These are phyloP conservation scores for Orbilia quercus DNA, from an alignment of 2,329 filamentous ascomycete genomes.

Conservation along the genomic window DNA sequence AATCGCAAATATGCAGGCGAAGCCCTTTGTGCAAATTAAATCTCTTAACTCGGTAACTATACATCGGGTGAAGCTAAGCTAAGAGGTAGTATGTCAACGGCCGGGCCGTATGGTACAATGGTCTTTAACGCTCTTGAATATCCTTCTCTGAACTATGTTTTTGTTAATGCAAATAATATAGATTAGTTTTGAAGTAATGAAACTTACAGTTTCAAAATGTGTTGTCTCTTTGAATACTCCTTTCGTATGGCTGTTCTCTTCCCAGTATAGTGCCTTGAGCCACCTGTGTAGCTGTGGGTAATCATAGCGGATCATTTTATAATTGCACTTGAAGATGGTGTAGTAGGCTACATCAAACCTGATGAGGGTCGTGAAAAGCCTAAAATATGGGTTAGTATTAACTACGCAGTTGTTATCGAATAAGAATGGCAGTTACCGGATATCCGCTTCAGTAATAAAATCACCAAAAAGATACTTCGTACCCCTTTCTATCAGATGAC, in stretches of 20 bases:
- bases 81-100: slow-evolving; percentile 30
- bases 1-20: no score
- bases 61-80: no score
- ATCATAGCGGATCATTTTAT: slow-evolving; percentile 67
- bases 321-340: slow-evolving; percentile 84
- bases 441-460: slow-evolving; percentile 81
- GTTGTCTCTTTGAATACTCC: slow-evolving; percentile 42
- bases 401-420: neutral
- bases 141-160: slow-evolving; percentile 42
- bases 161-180: neutral
- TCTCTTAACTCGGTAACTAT: no score
- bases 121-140: slow-evolving; percentile 25
- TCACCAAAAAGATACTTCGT: slow-evolving; percentile 79
- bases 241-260: slow-evolving; percentile 60
- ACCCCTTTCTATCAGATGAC: slow-evolving; percentile 64
- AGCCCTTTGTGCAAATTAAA: no score
- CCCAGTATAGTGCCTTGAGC: slow-evolving; percentile 88
- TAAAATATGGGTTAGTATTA: neutral
- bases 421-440: slow-evolving; percentile 66
- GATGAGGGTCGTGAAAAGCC: slow-evolving; percentile 76
- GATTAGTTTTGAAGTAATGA: neutral
- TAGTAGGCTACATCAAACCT: slow-evolving; percentile 83
- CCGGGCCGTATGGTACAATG: slow-evolving; percentile 37
- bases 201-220: slow-evolving; percentile 48
- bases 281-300: slow-evolving; percentile 84